These are phyloP conservation scores for Globisporangium uncinulatum DNA, from an alignment of 352 stramenopile genomes.

Conservation along the genomic window DNA sequence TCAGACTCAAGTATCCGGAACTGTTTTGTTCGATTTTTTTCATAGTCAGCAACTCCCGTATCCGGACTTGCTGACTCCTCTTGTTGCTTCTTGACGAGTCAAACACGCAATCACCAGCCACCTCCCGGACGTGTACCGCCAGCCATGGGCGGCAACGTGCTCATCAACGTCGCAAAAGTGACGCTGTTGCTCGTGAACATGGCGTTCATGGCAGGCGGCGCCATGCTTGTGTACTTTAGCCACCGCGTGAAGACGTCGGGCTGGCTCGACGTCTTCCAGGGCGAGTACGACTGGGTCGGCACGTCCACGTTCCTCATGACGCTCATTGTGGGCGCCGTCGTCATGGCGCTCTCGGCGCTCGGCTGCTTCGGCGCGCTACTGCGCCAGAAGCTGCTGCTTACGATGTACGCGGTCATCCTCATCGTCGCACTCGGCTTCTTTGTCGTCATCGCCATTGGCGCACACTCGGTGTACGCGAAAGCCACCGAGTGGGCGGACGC, in stretches of 20 bases:
- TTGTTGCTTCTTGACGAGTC: not conserved
- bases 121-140: not conserved
- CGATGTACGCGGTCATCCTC: constrained; percentile 62
- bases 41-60: no score
- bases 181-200: constrained; percentile 81
- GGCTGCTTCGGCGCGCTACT: constrained; percentile 70
- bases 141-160: constrained; percentile 27
- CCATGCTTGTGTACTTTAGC: constrained; percentile 78
- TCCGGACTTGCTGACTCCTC: no score
- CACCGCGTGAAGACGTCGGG: constrained; percentile 55
- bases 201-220: constrained; percentile 71
- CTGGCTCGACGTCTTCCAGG: constrained; percentile 70
- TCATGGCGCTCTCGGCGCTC: constrained; percentile 56
- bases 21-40: no score
- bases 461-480: constrained; percentile 46
- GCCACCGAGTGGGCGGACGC: constrained; percentile 35
- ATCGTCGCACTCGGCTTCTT: constrained; percentile 57
- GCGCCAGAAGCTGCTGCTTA: constrained; percentile 63
- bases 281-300: constrained; percentile 63
- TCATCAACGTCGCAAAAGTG: constrained; percentile 75
- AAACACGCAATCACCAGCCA: not conserved
- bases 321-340: constrained; percentile 57
- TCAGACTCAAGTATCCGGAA: no score
- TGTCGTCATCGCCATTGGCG: constrained; percentile 55
- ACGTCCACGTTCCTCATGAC: constrained; percentile 59